These are phyloP conservation scores for Mycena venus DNA, from an alignment of 768 basidiomycete species.

Conservation along the genomic window DNA sequence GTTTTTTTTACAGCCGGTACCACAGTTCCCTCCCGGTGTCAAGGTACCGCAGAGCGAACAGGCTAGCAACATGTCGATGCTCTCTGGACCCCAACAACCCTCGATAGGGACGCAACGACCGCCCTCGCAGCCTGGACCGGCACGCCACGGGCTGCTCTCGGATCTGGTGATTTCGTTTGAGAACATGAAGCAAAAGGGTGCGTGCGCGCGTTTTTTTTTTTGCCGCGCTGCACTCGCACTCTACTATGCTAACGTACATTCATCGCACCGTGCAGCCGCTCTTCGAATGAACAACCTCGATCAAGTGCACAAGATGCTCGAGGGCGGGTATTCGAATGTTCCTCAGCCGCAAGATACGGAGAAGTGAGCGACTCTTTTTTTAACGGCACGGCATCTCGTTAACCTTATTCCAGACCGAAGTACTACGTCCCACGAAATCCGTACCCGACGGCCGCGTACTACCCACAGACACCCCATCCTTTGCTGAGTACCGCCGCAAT, in stretches of 20 bases:
- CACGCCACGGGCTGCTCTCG: slow-evolving; percentile 83
- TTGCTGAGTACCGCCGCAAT: slow-evolving; percentile 86
- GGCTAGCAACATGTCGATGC: slow-evolving; percentile 37
- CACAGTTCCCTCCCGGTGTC: slow-evolving; percentile 80
- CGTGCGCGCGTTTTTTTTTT: slow-evolving; percentile 14
- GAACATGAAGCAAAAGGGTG: slow-evolving; percentile 97
- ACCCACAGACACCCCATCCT: slow-evolving; percentile 90
- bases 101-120: slow-evolving; percentile 64
- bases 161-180: slow-evolving; percentile 97
- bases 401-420: slow-evolving; percentile 77
- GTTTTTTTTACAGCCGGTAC: slow-evolving; percentile 33
- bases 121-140: slow-evolving; percentile 59
- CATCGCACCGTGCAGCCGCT: slow-evolving; percentile 60
- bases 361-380: slow-evolving; percentile 67
- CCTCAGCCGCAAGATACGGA: slow-evolving; percentile 97
- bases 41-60: slow-evolving; percentile 66
- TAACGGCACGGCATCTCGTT: slow-evolving; percentile 17
- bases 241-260: slow-evolving; percentile 19
- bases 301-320: slow-evolving; percentile 92
- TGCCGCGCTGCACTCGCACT: neutral
- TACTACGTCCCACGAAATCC: slow-evolving; percentile 97
- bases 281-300: slow-evolving; percentile 89
- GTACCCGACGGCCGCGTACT: slow-evolving; percentile 91
- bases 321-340: slow-evolving; percentile 89
- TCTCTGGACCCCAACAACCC: slow-evolving; percentile 45